These are phyloP conservation scores for Neospora caninum DNA, from an alignment of 169 alveolate genomes.

Conservation along the genomic window DNA sequence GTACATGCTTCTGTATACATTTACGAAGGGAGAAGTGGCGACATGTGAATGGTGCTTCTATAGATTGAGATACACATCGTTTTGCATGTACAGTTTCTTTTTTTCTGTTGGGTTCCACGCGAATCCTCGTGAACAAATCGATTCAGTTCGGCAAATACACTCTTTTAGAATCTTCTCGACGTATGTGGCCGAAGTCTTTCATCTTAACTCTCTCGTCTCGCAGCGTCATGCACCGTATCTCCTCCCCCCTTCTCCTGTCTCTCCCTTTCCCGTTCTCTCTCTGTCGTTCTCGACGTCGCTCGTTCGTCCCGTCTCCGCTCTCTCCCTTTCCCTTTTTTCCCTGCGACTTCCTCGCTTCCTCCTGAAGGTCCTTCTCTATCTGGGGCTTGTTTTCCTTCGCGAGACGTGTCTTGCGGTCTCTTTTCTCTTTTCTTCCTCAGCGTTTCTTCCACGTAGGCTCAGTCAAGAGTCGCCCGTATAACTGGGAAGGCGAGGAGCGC, in stretches of 20 bases:
- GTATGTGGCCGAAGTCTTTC: neutral
- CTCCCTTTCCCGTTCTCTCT: neutral
- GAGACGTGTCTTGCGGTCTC: too few species aligned
- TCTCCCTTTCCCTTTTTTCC: too few species aligned
- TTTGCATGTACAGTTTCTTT: too few species aligned
- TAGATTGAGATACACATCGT: too few species aligned
- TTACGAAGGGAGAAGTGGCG: neutral
- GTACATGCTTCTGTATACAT: neutral
- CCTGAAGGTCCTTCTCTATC: too few species aligned
- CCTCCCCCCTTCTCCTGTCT: neutral
- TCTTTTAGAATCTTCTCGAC: neutral
- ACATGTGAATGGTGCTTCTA: neutral
- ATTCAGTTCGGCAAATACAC: too few species aligned
- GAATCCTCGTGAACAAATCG: neutral
- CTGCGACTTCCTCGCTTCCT: too few species aligned
- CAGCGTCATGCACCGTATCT: too few species aligned
- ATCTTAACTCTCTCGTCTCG: neutral
- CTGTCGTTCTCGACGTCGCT: neutral
- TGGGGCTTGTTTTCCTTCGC: too few species aligned
- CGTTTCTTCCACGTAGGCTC: neutral
- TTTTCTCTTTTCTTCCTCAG: neutral
- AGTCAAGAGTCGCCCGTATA: conserved; percentile 14
- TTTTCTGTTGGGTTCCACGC: neutral
- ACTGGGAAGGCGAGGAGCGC: conserved; percentile 15
- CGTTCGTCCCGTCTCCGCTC: too few species aligned